Evolutionary conservation across 352 stramenopile species (phyloP).

Genomic region (Phytophthora sojae): DNA sequence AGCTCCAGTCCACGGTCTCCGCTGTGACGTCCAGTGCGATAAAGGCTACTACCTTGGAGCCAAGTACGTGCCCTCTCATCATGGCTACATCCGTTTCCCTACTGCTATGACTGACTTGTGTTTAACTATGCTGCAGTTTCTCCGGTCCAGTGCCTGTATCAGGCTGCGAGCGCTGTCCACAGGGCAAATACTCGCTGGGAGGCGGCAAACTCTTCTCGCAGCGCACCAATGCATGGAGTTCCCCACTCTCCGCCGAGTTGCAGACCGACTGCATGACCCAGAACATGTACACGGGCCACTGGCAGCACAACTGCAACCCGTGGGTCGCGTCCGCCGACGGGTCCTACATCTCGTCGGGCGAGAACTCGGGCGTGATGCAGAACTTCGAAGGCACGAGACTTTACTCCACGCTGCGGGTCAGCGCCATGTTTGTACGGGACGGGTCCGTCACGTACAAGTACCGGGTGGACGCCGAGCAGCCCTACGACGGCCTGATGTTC

Average conservation of each 20-base stretch:
- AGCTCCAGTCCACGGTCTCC: slow-evolving; percentile 75
- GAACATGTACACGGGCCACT: slow-evolving; percentile 80
- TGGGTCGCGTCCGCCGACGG: slow-evolving; percentile 69
- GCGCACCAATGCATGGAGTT: slow-evolving; percentile 71
- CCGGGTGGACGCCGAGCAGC: slow-evolving; percentile 71
- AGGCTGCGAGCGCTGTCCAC: slow-evolving; percentile 73
- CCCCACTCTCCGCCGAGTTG: slow-evolving; percentile 64
- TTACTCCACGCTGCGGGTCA: slow-evolving; percentile 80
- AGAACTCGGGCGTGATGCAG: slow-evolving; percentile 76
- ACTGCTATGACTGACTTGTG: background rate
- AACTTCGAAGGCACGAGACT: slow-evolving; percentile 69
- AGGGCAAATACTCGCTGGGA: slow-evolving; percentile 81
- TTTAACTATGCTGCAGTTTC: slow-evolving; percentile 50
- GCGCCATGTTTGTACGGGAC: slow-evolving; percentile 77
- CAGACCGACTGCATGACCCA: slow-evolving; percentile 80
- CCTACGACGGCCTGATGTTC: slow-evolving; percentile 83
- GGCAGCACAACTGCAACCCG: slow-evolving; percentile 78
- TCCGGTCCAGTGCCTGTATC: slow-evolving; percentile 63
- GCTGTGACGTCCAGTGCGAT: slow-evolving; percentile 78
- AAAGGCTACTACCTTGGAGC: slow-evolving; percentile 76
- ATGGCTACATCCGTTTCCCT: background rate
- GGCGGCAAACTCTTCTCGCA: slow-evolving; percentile 79
- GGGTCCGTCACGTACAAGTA: slow-evolving; percentile 84
- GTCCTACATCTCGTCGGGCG: slow-evolving; percentile 68
- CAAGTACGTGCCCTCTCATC: slow-evolving; percentile 55